Evolutionary conservation across 768 basidiomycete species (phyloP), one percentile per base, ranked within the genome.

Genomic region (Gymnopilus dilepis): DNA sequence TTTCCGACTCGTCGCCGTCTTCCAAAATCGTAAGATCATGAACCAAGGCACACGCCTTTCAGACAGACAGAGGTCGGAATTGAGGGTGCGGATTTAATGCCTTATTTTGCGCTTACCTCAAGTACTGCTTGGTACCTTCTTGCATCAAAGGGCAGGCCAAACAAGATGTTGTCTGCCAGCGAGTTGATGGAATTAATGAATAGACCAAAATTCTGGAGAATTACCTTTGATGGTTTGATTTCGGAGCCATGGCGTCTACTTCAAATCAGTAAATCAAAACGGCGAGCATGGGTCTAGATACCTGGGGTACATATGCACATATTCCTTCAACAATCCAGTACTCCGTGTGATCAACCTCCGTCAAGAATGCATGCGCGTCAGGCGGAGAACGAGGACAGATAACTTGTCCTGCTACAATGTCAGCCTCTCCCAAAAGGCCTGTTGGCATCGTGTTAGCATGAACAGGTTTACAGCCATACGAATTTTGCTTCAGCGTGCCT

Each of bases 221-320:
- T 17, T 28, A 67, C 67, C 67, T 66, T 65, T 68, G 43, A 68
- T 65, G 0, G 88, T 89, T 2, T 88, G 88, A 68, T 92, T 91
- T 21, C 88, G 85, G 34, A 91, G 80, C 90, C 89, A 92, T 15
- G 89, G 83, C 19, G 81, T 73, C 79, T 68, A 45, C n/a, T 82
- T 45, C 31, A 15, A 28, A 41, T 52, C 6, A 41, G n/a, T 33
- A 54, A 19, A 22, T 15, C 7, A 24, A 0, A 2, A 28, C 4
- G 7, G n/a, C 22, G 15, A 43, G 2, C 17, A 9, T 34, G 5
- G 22, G 41, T 26, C 12, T 43, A 31, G 41, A 33, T 67, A 84
- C 88, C 79, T 91, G 87, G 19, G 94, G 94, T 15, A 95, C 94
- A 74, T 92, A 97, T 2, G 94, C 95, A 59, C 91, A 93, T 60